A percentile compares a stretch with the other conserved stretches of the same genome.
Conservation (phyloP, 2,329 filamentous ascomycete species). For the Scolecobasidium constrictum region DNA sequence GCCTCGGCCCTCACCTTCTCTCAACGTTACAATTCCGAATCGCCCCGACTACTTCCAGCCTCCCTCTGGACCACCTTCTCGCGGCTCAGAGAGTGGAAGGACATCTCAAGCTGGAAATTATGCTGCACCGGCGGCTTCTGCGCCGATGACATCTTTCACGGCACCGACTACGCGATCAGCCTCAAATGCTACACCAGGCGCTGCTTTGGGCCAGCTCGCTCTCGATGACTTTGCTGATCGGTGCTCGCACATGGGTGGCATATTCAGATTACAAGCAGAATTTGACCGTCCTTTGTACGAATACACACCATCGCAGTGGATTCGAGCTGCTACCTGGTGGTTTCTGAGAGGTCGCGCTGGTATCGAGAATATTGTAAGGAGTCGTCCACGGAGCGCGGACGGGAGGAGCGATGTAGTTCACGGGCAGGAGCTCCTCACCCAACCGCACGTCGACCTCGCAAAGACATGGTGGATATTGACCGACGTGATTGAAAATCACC, state of each 20-base stretch:
- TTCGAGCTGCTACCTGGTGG: constrained; percentile 76
- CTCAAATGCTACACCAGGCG: background rate
- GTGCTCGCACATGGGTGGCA: constrained; percentile 60
- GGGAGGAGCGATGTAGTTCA: constrained; percentile 30
- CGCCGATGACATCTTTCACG: constrained; percentile 2
- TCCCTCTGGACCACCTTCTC: background rate
- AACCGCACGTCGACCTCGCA: constrained; percentile 75
- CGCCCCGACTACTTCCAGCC: constrained; percentile 1
- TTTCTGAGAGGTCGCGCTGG: constrained; percentile 70
- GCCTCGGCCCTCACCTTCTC: background rate
- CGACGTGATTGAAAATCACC: constrained; percentile 28
- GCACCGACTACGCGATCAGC: background rate
- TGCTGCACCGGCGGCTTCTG: background rate
- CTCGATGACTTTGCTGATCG: constrained; percentile 59
- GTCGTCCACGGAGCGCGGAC: constrained; percentile 45
- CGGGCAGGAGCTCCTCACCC: constrained; percentile 43
- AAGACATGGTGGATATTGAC: constrained; percentile 73
- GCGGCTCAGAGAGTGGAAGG: background rate
- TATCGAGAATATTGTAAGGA: constrained; percentile 61
- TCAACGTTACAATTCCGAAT: background rate
- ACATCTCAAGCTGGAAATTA: no score
- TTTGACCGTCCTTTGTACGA: constrained; percentile 54
- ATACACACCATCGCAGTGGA: constrained; percentile 55
- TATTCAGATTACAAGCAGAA: constrained; percentile 72
- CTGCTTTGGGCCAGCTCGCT: constrained; percentile 26